These are phyloP conservation scores for Melampsora larici-populina DNA, from an alignment of 1,284 basidiomycete species.

Conservation along the genomic window DNA sequence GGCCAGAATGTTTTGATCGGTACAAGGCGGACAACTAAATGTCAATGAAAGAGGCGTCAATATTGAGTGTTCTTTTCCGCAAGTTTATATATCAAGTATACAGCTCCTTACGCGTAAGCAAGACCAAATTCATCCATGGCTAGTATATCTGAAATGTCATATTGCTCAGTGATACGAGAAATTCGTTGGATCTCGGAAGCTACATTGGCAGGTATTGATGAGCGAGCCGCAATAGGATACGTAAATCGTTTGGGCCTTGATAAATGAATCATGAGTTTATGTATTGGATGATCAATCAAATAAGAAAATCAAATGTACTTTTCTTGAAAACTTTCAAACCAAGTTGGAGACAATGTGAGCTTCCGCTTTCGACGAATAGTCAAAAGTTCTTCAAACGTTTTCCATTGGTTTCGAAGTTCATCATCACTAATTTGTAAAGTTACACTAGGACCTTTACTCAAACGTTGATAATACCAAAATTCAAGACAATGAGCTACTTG, in stretches of 20 bases:
- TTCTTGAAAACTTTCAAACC: constrained; percentile 33
- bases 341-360: not conserved
- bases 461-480: constrained; percentile 25
- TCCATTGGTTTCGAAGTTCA: constrained; percentile 19
- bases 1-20: constrained; percentile 5
- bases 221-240: constrained; percentile 6
- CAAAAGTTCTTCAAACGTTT: constrained; percentile 27
- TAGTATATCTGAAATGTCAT: constrained; percentile 24
- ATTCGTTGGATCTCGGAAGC: constrained; percentile 29
- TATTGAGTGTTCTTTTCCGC: not conserved
- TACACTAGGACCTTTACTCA: not conserved
- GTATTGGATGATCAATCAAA: not conserved
- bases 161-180: constrained; percentile 14
- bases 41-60: not conserved
- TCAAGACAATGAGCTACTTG: constrained; percentile 29
- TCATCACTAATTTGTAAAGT: not conserved
- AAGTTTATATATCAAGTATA: not conserved
- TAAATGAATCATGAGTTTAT: not conserved
- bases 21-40: constrained; percentile 23
- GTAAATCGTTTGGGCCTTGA: constrained; percentile 30
- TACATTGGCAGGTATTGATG: constrained; percentile 8
- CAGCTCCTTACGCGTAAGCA: constrained; percentile 18
- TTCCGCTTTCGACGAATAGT: constrained; percentile 1
- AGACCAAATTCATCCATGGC: constrained; percentile 38
- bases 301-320: not conserved